These are phyloP conservation scores for Macrophomina pseudophaseolina DNA, from an alignment of 2,329 filamentous ascomycete genomes.

Conservation along the genomic window DNA sequence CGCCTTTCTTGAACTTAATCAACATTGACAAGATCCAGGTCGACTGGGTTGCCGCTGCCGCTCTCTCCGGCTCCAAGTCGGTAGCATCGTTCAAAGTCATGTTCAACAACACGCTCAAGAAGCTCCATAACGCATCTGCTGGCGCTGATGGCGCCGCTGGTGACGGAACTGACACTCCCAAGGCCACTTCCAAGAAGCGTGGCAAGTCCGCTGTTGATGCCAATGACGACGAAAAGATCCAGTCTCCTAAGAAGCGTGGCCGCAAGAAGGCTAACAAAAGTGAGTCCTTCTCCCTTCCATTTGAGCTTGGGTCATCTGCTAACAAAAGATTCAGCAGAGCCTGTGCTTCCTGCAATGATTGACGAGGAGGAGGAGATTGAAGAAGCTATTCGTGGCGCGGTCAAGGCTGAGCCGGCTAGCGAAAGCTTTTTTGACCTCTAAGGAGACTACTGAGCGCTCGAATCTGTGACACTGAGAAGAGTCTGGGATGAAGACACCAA, in stretches of 20 bases:
- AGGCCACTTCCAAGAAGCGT: background rate
- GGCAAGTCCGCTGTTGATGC: background rate
- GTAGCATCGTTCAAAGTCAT: background rate
- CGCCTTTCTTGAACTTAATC: too few relatives aligned
- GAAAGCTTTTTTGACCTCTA: background rate
- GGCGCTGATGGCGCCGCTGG: too few relatives aligned
- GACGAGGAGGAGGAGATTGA: background rate
- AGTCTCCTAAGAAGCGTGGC: background rate
- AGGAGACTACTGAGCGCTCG: background rate
- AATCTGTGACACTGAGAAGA: too few relatives aligned
- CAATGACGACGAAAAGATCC: background rate
- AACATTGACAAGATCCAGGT: conserved; percentile 2
- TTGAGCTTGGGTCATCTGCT: background rate
- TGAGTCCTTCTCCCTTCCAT: background rate
- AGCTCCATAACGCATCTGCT: background rate
- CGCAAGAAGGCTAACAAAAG: background rate
- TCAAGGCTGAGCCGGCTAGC: background rate
- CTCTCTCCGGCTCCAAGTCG: conserved; percentile 1
- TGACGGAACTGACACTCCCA: background rate
- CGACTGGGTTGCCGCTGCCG: background rate
- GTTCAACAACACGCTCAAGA: conserved; percentile 7
- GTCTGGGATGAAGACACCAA: too few relatives aligned
- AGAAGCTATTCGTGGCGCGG: too few relatives aligned
- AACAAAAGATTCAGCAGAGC: background rate
- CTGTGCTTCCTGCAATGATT: background rate